phyloP scores from a whole-genome alignment of 2,329 filamentous ascomycete genomes.

The Colletotrichum horii region DNA sequence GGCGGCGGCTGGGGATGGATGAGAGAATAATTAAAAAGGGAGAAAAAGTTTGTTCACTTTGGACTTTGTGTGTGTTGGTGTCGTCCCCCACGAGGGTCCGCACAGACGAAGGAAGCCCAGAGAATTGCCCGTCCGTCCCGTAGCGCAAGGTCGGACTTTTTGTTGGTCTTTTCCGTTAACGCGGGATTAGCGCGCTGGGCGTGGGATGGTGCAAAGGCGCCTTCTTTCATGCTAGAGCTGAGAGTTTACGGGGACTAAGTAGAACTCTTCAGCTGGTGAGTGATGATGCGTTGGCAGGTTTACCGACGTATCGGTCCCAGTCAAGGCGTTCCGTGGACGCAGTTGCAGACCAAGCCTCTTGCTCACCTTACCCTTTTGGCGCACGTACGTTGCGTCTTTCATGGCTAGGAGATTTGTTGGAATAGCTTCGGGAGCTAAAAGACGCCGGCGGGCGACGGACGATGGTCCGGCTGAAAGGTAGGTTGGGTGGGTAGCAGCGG shows the following conservation, averaged over 20 bases:
- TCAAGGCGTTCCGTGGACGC: background rate
- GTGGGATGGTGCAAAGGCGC: background rate
- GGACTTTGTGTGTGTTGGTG: background rate
- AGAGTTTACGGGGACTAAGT: background rate
- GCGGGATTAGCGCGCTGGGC: constrained; percentile 34
- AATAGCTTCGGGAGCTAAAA: background rate
- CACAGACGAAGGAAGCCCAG: background rate
- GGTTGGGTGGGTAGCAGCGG: background rate
- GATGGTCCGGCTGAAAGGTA: background rate
- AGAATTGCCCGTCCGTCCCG: background rate
- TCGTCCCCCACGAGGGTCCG: background rate
- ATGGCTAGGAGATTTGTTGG: background rate
- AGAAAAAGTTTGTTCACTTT: background rate
- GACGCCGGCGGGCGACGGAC: background rate
- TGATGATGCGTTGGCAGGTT: constrained; percentile 9
- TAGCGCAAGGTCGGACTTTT: background rate
- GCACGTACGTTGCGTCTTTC: background rate
- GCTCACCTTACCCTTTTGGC: background rate
- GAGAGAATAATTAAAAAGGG: background rate
- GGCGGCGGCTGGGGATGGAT: background rate
- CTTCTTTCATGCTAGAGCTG: background rate
- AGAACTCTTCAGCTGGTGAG: background rate
- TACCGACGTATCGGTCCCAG: background rate
- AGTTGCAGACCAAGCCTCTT: background rate
- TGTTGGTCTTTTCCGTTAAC: constrained; percentile 16